These are phyloP conservation scores for Apiospora arundinis DNA, from an alignment of 2,329 filamentous ascomycete genomes.

Conservation along the genomic window DNA sequence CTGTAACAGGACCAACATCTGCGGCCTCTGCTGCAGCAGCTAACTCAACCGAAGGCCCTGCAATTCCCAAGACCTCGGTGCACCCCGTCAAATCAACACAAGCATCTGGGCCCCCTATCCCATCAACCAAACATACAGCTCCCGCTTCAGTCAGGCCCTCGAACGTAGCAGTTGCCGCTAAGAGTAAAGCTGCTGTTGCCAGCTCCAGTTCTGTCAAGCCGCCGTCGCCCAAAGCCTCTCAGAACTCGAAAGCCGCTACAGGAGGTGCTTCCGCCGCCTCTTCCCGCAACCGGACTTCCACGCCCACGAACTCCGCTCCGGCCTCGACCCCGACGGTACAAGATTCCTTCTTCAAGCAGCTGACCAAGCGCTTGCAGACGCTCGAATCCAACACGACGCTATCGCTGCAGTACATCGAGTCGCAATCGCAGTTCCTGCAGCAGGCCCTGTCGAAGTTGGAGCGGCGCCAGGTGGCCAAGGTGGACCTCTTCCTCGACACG, in stretches of 20 bases:
- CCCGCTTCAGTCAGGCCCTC: constrained; percentile 29
- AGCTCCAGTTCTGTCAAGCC: constrained; percentile 36
- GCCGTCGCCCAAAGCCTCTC: constrained; percentile 34
- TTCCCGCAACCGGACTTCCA: constrained; percentile 46
- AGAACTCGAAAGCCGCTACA: constrained; percentile 32
- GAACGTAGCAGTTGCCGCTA: constrained; percentile 29
- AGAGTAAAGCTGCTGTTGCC: constrained; percentile 31
- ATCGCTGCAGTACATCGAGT: constrained; percentile 94
- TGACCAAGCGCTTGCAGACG: constrained; percentile 89
- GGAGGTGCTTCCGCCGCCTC: constrained; percentile 30
- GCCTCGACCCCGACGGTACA: constrained; percentile 82
- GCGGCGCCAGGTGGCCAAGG: constrained; percentile 84
- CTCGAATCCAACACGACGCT: constrained; percentile 92
- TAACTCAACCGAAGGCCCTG: neutral
- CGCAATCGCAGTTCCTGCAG: constrained; percentile 88
- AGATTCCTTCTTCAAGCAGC: constrained; percentile 96
- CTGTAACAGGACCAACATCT: constrained; percentile 23
- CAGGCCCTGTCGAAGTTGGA: constrained; percentile 88
- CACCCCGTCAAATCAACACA: neutral
- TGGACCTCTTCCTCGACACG: constrained; percentile 78
- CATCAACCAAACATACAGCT: constrained; percentile 29
- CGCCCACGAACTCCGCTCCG: constrained; percentile 47
- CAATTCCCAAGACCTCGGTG: constrained; percentile 18
- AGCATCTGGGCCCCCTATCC: neutral
- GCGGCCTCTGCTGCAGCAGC: constrained; percentile 7